Conservation (phyloP, 768 basidiomycete genomes). For the Xerocomellus amylosporus region DNA sequence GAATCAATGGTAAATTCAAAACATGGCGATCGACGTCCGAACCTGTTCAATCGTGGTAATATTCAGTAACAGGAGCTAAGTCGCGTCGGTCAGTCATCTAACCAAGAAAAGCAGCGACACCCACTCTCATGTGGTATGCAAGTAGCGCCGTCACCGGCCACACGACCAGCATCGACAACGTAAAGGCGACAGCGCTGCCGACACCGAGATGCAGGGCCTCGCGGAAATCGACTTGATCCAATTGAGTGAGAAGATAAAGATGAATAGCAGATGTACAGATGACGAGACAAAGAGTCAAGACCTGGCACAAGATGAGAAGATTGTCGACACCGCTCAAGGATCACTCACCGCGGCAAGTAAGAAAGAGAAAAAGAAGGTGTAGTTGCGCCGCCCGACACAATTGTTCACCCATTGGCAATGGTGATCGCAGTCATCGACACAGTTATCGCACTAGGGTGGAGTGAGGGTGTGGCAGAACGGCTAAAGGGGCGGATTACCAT, state of each 20-base stretch:
- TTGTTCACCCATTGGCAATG: constrained; percentile 93
- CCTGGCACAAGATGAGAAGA: constrained; percentile 40
- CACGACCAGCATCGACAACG: constrained; percentile 65
- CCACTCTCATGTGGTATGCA: constrained; percentile 81
- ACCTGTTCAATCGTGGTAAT: constrained; percentile 97
- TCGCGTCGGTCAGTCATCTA: constrained; percentile 1
- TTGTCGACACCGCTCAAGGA: not conserved
- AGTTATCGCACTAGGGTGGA: constrained; percentile 81
- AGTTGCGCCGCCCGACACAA: constrained; percentile 93
- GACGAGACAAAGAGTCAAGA: constrained; percentile 69
- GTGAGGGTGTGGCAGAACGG: not conserved
- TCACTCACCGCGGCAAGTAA: constrained; percentile 70
- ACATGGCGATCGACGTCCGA: constrained; percentile 29
- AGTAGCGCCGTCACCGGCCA: constrained; percentile 83
- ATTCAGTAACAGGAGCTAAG: constrained; percentile 76
- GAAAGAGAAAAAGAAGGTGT: constrained; percentile 87
- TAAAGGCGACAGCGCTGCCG: constrained; percentile 82
- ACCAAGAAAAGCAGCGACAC: constrained; percentile 25
- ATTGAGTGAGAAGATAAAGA: constrained; percentile 61
- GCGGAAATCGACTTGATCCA: constrained; percentile 47
- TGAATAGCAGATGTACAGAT: constrained; percentile 84
- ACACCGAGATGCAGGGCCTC: constrained; percentile 49
- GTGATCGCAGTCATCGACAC: constrained; percentile 93
- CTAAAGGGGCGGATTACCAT: constrained; percentile 50
- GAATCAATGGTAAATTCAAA: constrained; percentile 6